These are phyloP conservation scores for Trypanosomatidae sp. DNA, from an alignment of 208 protist genomes.

Conservation along the genomic window DNA sequence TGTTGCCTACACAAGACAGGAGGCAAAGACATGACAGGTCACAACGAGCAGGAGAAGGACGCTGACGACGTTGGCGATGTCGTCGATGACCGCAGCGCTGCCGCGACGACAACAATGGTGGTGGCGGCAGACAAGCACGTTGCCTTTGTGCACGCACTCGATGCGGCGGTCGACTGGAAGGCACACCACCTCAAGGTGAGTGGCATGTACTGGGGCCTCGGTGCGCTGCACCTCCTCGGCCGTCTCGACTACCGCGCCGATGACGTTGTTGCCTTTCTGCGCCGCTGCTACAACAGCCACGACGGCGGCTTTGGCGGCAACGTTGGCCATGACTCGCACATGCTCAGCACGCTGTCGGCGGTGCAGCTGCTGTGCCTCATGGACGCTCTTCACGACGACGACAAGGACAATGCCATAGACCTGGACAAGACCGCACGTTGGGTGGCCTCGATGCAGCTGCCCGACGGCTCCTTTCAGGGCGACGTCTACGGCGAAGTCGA, in stretches of 20 bases:
- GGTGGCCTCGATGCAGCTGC: conserved; percentile 87
- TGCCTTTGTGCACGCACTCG: conserved; percentile 58
- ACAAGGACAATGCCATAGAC: conserved; percentile 42
- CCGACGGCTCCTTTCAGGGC: conserved; percentile 97
- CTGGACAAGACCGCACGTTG: conserved; percentile 43
- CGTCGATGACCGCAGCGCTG: too few relatives aligned
- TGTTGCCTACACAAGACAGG: too few relatives aligned
- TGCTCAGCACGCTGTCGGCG: conserved; percentile 97
- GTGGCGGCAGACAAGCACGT: conserved; percentile 53
- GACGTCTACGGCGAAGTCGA: conserved; percentile 99
- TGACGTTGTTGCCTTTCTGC: conserved; percentile 88
- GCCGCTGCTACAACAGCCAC: conserved; percentile 76
- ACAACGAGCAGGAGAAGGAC: too few relatives aligned
- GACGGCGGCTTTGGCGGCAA: conserved; percentile 98
- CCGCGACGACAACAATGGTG: too few relatives aligned
- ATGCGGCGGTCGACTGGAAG: conserved; percentile 82
- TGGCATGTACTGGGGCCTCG: conserved; percentile 96
- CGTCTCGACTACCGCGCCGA: conserved; percentile 67
- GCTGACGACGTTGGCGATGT: too few relatives aligned
- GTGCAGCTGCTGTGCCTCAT: conserved; percentile 91
- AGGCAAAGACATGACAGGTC: too few relatives aligned
- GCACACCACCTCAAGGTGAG: conserved; percentile 96
- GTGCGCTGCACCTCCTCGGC: conserved; percentile 62
- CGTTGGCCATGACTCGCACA: conserved; percentile 94
- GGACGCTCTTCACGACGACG: conserved; percentile 31